These are phyloP conservation scores for Pseudozyma sp. DNA, from an alignment of 1,284 basidiomycete genomes.

Conservation along the genomic window DNA sequence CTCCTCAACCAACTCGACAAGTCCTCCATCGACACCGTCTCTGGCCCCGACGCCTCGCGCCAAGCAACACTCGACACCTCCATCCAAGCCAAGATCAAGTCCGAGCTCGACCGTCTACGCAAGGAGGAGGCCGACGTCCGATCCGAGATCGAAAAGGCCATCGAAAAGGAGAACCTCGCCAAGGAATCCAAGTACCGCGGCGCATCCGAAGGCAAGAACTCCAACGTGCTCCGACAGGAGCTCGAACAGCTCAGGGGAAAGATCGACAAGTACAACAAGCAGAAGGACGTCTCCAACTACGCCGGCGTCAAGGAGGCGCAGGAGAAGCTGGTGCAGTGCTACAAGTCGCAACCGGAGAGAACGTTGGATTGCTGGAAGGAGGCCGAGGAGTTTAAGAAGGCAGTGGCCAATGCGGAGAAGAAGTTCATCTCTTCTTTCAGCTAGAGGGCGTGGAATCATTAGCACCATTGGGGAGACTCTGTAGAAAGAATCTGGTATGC, in stretches of 20 bases:
- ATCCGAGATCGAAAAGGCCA: slow-evolving; percentile 60
- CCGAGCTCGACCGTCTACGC: slow-evolving; percentile 59
- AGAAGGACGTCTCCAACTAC: slow-evolving; percentile 74
- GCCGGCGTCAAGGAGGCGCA: slow-evolving; percentile 75
- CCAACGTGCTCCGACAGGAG: slow-evolving; percentile 57
- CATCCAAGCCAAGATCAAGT: slow-evolving; percentile 61
- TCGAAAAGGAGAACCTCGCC: slow-evolving; percentile 64
- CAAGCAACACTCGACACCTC: slow-evolving; percentile 58
- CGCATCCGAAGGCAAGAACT: slow-evolving; percentile 58
- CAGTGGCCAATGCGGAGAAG: slow-evolving; percentile 78
- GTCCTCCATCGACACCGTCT: slow-evolving; percentile 40
- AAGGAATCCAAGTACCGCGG: slow-evolving; percentile 51
- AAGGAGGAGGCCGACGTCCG: slow-evolving; percentile 63
- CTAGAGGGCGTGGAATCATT: slow-evolving; percentile 2
- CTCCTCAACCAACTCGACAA: slow-evolving; percentile 55
- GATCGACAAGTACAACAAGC: slow-evolving; percentile 78
- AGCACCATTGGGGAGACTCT: background rate
- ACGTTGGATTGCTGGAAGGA: slow-evolving; percentile 82
- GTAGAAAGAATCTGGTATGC: background rate
- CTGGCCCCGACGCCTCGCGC: slow-evolving; percentile 44
- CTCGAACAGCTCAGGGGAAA: slow-evolving; percentile 71
- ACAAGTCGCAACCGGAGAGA: slow-evolving; percentile 76
- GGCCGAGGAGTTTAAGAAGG: slow-evolving; percentile 78
- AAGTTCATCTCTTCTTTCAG: slow-evolving; percentile 42
- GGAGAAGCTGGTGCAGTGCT: slow-evolving; percentile 78